Conservation (phyloP, 2,329 filamentous ascomycete species). For the Hirsutella thompsonii region DNA sequence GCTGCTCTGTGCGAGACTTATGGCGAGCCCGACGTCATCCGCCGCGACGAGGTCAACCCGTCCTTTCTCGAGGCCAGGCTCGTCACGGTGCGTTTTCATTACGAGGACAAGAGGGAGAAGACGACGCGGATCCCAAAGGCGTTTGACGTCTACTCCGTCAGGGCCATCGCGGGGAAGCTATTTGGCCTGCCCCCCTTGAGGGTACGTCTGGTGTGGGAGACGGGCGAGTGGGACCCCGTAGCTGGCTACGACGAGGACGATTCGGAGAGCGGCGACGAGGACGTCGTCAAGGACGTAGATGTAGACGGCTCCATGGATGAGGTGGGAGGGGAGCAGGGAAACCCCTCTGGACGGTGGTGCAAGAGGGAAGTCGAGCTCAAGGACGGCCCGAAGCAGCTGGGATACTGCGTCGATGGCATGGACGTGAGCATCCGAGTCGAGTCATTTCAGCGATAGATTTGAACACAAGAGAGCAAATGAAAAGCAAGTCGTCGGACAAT, state of each 20-base stretch:
- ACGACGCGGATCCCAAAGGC: slow-evolving; percentile 53
- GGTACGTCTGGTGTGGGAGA: slow-evolving; percentile 70
- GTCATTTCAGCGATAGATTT: slow-evolving; percentile 10
- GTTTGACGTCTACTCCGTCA: slow-evolving; percentile 69
- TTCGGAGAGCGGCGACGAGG: slow-evolving; percentile 39
- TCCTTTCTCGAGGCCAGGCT: slow-evolving; percentile 73
- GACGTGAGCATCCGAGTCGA: slow-evolving; percentile 64
- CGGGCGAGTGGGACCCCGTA: slow-evolving; percentile 78
- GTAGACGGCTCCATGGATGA: slow-evolving; percentile 10
- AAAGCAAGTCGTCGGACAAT: not conserved
- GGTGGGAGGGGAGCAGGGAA: slow-evolving; percentile 7
- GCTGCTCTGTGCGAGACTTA: slow-evolving; percentile 61
- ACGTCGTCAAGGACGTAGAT: slow-evolving; percentile 25
- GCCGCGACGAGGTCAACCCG: slow-evolving; percentile 50
- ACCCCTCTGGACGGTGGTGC: slow-evolving; percentile 45
- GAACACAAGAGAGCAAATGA: too few relatives aligned
- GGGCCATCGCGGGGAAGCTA: slow-evolving; percentile 62
- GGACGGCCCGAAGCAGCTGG: slow-evolving; percentile 68
- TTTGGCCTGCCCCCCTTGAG: slow-evolving; percentile 52
- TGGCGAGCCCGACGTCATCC: slow-evolving; percentile 53
- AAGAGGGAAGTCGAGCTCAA: slow-evolving; percentile 68
- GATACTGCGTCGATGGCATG: slow-evolving; percentile 66
- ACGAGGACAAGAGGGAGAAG: slow-evolving; percentile 13
- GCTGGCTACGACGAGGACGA: slow-evolving; percentile 47
- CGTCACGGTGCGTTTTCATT: slow-evolving; percentile 46